Evolutionary conservation across 352 stramenopile genomes (phyloP).

Genomic region (Pythium scleroteichum): DNA sequence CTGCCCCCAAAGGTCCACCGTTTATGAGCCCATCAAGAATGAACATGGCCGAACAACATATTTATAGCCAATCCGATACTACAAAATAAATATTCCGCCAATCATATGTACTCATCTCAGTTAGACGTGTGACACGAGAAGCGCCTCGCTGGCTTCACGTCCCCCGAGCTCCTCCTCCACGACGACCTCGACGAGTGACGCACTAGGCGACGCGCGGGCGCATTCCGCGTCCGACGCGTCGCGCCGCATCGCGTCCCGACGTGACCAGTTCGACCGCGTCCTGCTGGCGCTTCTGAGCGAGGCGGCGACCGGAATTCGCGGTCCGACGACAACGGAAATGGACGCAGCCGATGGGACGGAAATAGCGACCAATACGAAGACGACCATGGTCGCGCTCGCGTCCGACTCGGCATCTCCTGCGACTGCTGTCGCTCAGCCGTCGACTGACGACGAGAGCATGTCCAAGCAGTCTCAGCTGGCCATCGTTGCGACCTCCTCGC

Average conservation of each 20-base stretch:
- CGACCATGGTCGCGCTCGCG: background rate
- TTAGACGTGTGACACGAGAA: background rate
- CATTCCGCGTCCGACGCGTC: background rate
- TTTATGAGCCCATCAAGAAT: conserved; percentile 4
- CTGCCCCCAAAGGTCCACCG: conserved; percentile 1
- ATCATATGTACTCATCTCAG: background rate
- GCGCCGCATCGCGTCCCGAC: background rate
- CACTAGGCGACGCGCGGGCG: background rate
- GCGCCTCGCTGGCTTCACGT: background rate
- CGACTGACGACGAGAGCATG: conserved; percentile 12
- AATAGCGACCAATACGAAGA: conserved; percentile 12
- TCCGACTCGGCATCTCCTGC: conserved; percentile 3
- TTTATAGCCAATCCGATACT: background rate
- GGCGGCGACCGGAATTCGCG: background rate
- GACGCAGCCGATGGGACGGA: background rate
- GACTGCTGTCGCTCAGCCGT: background rate
- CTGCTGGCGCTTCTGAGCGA: background rate
- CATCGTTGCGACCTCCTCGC: conserved; percentile 16
- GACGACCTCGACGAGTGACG: background rate
- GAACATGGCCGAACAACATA: conserved; percentile 10
- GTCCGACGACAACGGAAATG: background rate
- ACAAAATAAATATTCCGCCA: background rate
- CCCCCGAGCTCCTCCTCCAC: background rate
- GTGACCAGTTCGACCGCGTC: conserved; percentile 1
- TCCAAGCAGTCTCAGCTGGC: conserved; percentile 24